These are phyloP conservation scores for Akebia trifoliata DNA, from an alignment of 164 flowering plant genomes.

Conservation along the genomic window DNA sequence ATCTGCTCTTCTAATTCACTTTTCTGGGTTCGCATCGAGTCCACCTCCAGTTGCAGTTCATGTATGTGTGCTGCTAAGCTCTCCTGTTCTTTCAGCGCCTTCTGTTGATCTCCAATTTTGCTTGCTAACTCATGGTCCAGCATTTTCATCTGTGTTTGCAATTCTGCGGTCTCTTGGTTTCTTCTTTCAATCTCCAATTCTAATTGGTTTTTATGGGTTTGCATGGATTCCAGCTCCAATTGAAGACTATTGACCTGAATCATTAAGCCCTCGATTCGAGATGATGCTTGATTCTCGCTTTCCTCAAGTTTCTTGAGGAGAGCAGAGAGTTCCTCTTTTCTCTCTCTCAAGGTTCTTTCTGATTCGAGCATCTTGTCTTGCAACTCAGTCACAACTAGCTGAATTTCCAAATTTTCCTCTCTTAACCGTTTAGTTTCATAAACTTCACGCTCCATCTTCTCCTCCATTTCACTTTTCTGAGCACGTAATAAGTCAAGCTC, in stretches of 20 bases:
- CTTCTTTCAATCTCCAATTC: conserved; percentile 32
- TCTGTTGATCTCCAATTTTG: conserved; percentile 30
- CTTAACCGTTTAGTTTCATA: conserved; percentile 23
- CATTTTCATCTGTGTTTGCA: conserved; percentile 30
- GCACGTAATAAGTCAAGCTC: conserved; percentile 28
- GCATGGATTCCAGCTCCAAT: conserved; percentile 24
- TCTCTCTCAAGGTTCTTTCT: conserved; percentile 18
- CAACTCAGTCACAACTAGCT: background rate
- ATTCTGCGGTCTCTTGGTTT: conserved; percentile 31
- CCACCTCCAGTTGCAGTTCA: conserved; percentile 25
- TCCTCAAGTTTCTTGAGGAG: conserved; percentile 33
- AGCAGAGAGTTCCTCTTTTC: conserved; percentile 32
- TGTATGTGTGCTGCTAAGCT: conserved; percentile 23
- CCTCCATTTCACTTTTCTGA: conserved; percentile 32
- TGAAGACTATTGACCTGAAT: conserved; percentile 6
- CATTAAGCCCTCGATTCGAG: conserved; percentile 7
- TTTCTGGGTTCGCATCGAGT: conserved; percentile 19
- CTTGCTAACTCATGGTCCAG: conserved; percentile 41
- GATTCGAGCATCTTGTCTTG: background rate
- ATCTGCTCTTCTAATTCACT: conserved; percentile 26
- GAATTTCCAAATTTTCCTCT: conserved; percentile 14
- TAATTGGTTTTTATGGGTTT: conserved; percentile 26
- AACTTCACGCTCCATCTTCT: conserved; percentile 23
- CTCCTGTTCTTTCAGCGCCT: conserved; percentile 30
- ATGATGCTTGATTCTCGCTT: conserved; percentile 33